Percentiles rank a stretch among this genome's conserved stretches.
These are phyloP conservation scores for Calophaca sinica DNA, from an alignment of 306 rosid species.

Conservation along the genomic window DNA sequence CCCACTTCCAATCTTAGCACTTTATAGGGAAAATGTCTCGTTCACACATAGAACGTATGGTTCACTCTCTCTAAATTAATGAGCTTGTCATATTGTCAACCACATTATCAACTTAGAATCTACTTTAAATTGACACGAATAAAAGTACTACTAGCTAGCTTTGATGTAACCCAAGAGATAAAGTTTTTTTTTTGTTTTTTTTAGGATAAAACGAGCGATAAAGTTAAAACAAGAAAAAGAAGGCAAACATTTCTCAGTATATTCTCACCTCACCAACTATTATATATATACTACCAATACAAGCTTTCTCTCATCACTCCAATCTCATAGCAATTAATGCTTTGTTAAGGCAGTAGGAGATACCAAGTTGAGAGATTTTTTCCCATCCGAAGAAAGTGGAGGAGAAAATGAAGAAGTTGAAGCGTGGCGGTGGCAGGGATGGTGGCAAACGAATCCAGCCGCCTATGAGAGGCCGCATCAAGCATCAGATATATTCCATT, in stretches of 20 bases:
- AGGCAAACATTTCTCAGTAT: background rate
- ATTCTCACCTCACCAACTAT: background rate
- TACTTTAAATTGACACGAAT: background rate
- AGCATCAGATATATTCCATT: slow-evolving; percentile 36
- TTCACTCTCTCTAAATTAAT: background rate
- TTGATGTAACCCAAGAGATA: background rate
- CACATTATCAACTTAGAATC: background rate
- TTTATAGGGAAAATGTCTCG: background rate
- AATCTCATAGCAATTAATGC: slow-evolving; percentile 4
- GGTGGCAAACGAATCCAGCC: background rate
- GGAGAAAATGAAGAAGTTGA: background rate
- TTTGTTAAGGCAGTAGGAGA: too few species aligned
- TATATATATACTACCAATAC: background rate
- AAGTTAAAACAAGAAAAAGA: background rate
- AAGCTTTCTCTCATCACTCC: background rate
- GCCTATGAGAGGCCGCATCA: slow-evolving; percentile 47
- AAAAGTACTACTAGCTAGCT: too few species aligned
- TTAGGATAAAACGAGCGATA: too few species aligned
- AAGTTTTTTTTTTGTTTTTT: too few species aligned
- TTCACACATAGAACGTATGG: background rate
- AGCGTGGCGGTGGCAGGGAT: background rate
- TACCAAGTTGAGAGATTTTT: background rate
- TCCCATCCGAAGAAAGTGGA: background rate
- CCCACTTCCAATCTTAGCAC: background rate
- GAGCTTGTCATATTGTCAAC: background rate